Evolutionary conservation across 1,139 yeast species (phyloP), one percentile per base, ranked within the genome.

Genomic region (Geotrichum phurueaensis): DNA sequence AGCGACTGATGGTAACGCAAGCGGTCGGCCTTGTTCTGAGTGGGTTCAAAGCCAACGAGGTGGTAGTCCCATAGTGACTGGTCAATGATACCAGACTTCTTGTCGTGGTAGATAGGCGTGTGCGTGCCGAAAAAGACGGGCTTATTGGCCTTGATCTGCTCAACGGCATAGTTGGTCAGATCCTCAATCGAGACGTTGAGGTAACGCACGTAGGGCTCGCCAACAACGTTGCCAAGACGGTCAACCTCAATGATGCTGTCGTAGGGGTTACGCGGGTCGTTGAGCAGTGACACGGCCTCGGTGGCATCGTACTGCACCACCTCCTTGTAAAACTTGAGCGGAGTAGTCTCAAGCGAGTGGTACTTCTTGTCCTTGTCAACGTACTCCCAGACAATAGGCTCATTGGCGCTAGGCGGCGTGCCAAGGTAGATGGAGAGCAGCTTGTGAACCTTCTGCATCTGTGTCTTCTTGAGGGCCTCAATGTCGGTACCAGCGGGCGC

Each of bases 51-150:
- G 0, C 86, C 91, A 63, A 88, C 79, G 59, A 86, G 76, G 63
- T 79, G 74, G 73, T 84, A 86, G 69, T 86, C 85, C 82, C 86
- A 89, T 20, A 87, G 80, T 39, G 81, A 79, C 18, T 82, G 75
- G 70, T 88, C 96, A 81, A 89, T 85, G 57, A 88, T 75, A 62
- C 96, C 96, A 15, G 81, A 71, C 33, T 71, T 71, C 62, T 80
- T 79, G 72, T 85, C 82, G 79, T 82, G 83, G 66, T 77, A 77
- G 65, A 76, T 85, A n/a, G 92, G 94, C 20, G 91, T 89, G 73
- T 89, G 95, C 33, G 91, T 85, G 22, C 96, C 96, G 70, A 89
- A 89, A 75, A 88, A 89, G 3, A 89, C 89, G 0, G 95, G 87
- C 72, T 85, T 86, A 73, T 87, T 84, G 64, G 78, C 80, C 73